Conservation (phyloP, 805 yeast species). For the Wickerhamiella bombiphila region DNA sequence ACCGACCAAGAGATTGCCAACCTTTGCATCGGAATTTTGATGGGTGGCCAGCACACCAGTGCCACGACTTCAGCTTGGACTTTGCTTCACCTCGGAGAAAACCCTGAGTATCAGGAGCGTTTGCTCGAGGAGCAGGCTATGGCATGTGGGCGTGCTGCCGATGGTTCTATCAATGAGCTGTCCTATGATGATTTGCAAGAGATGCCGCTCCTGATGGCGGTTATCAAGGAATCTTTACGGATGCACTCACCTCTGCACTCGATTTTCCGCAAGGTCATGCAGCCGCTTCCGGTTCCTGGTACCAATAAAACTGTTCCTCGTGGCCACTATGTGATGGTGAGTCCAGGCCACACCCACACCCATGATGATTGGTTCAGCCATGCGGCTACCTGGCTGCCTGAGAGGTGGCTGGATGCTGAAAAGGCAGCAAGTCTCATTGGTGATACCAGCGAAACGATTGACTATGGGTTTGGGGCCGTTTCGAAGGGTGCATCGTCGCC, state of each 20-base stretch:
- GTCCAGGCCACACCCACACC: conserved; percentile 84
- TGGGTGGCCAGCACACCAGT: conserved; percentile 99
- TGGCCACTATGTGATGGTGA: conserved; percentile 79
- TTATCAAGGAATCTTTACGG: conserved; percentile 86
- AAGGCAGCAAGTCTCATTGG: conserved; percentile 19
- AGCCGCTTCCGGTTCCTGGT: conserved; percentile 65
- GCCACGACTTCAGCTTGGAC: conserved; percentile 95
- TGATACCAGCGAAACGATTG: conserved; percentile 35
- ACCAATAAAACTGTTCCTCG: conserved; percentile 69
- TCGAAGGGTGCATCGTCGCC: conserved; percentile 94
- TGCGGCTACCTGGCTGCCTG: conserved; percentile 60
- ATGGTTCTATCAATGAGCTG: conserved; percentile 36
- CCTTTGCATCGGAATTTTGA: conserved; percentile 81
- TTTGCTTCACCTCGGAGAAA: conserved; percentile 75
- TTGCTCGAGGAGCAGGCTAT: conserved; percentile 57
- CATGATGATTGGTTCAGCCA: conserved; percentile 67
- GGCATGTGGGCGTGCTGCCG: conserved; percentile 32
- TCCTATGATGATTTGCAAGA: conserved; percentile 72
- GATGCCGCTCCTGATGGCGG: conserved; percentile 67
- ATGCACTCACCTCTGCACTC: conserved; percentile 96
- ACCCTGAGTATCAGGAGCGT: conserved; percentile 73
- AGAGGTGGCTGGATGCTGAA: conserved; percentile 51
- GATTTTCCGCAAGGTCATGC: conserved; percentile 78
- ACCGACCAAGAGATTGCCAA: conserved; percentile 91
- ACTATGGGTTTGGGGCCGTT: conserved; percentile 93